A percentile compares a stretch with the other conserved stretches of the same genome.
Evolutionary conservation across 495 filamentous ascomycete genomes (phyloP).

Genomic region (Talaromyces ruber): DNA sequence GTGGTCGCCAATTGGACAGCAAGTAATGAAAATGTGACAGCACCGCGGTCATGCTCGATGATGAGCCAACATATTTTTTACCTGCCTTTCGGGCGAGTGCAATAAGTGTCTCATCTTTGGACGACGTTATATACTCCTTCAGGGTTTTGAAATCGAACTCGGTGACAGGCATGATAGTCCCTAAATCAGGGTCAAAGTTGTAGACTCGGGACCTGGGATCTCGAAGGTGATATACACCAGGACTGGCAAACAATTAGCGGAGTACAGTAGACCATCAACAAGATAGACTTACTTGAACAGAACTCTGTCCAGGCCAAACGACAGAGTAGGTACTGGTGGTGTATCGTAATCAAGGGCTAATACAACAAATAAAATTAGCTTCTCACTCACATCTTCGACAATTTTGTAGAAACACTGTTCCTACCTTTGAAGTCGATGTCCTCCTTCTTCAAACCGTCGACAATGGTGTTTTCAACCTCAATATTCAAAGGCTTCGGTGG

Average conservation of each 20-base stretch:
- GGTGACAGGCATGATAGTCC: slow-evolving; percentile 78
- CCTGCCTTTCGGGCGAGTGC: slow-evolving; percentile 50
- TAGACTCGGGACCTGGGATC: slow-evolving; percentile 81
- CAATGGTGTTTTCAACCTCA: not conserved
- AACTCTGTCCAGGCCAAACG: slow-evolving; percentile 79
- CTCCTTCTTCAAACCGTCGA: not conserved
- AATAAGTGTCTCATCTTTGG: slow-evolving; percentile 63
- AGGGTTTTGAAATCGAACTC: slow-evolving; percentile 89
- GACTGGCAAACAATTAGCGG: slow-evolving; percentile 26
- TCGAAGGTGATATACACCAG: slow-evolving; percentile 84
- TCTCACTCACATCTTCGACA: not conserved
- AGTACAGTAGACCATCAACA: not conserved
- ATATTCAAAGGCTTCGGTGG: not conserved
- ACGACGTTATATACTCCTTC: slow-evolving; percentile 81
- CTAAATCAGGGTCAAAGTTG: slow-evolving; percentile 93
- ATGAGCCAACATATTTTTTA: slow-evolving; percentile 91
- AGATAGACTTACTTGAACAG: slow-evolving; percentile 65
- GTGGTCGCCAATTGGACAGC: slow-evolving; percentile 69
- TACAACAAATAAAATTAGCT: not conserved
- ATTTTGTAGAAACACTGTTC: not conserved
- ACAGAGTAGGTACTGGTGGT: slow-evolving; percentile 58
- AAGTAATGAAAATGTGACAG: slow-evolving; percentile 90
- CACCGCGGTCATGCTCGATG: slow-evolving; percentile 87
- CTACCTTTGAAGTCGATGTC: slow-evolving; percentile 1
- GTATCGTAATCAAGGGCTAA: slow-evolving; percentile 43